Base-by-base conservation (phyloP, 108 stramenopile genomes). In the Skeletonema potamos region DNA sequence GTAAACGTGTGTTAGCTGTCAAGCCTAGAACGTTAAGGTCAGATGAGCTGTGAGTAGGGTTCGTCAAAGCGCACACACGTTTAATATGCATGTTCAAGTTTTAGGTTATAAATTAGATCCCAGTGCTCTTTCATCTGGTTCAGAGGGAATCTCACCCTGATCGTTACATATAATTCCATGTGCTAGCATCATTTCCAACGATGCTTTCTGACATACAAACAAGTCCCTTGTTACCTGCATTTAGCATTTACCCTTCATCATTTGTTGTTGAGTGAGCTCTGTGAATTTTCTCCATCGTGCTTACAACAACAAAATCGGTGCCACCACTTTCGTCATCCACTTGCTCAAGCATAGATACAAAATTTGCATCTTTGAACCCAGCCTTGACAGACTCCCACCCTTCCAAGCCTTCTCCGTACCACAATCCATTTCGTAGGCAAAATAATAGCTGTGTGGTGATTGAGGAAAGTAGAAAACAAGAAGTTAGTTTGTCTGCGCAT, bases 371-470 rank as follows among this genome's bases (percentile, higher is more conserved):
- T 2, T 39, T 62, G 30, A 22, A 8, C n/a, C 3, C 9, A 18
- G 46, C 28, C 32, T 59, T 57, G 11, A 48, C 30, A 15, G 51
- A 20, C 3, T 68, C 36, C n/a, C 24, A 26, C 22, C 39, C 17
- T 30, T 34, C 54, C 56, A 72, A 55, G 43, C 43, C 60, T 44
- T 68, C 60, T 48, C 87, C 87, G 69, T 87, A 91, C 84, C 85
- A 91, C 27, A 91, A 68, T 11, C 90, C 90, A 70, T 89, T 85
- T n/a, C 82, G 62, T 2, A 62, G 54, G 68, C 87, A 89, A 68
- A 86, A 91, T 32, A 70, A 64, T n/a, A 91, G 83, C 48, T 51
- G 22, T 8, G 48, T 51, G 8, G 22, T 24, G 48, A 9, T 46
- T 46, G 44, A 46, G 17, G 17, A 18, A n/a, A 6, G 22, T 9